Base-by-base conservation (phyloP, 2,329 filamentous ascomycete species). In the Colletotrichum sp. region DNA sequence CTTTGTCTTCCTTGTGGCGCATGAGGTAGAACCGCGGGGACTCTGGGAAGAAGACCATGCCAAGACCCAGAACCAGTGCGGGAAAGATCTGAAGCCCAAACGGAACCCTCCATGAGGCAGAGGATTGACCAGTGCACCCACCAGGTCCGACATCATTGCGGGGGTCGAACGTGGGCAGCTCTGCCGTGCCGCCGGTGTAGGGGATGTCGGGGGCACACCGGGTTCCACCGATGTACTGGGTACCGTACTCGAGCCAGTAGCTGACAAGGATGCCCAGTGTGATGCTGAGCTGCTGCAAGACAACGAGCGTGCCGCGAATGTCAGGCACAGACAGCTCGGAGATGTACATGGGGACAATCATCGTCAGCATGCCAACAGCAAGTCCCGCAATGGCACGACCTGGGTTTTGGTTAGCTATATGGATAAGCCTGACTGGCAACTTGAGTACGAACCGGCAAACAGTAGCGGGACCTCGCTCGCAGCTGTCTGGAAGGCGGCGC, bases 1-100 rank as follows among this genome's bases (percentile, higher is more conserved):
- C 83, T 32, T 82, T 80, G 9, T 81, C 79, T 32, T 85, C 82
- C 55, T 59, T 59, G 0, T 80, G 75, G 60, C 79, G 79, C 81
- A 85, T 84, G 36, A 84, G 74, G 60, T 79, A 80, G 75, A 78
- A 85, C 6, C 84, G 81, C 5, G 84, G 84, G 2, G 84, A 84
- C 57, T 85, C 80, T 0, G 84, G 84, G 16, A 92, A 88, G 79
- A 92, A 85, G 69, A 91, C 76, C 81, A 93, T 89, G 55, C 91
- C 91, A 36, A 83, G 74, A 10, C 89, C 85, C 3, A 93, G 85
- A 60, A 93, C 85, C n/a, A 92, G 77, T 4, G 90, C 88, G 82
- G 91, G 92, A 78, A 59, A 59, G 55, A 59, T 59, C 55, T 90
- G 88, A n/a, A 90, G 77, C 2, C 84, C 87, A 68, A 90, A 85